Percentiles rank a stretch among this genome's conserved stretches.
Evolutionary conservation across 192 early-diverging fungal genomes (phyloP).

Genomic region (Dimargaris cristalligena): DNA sequence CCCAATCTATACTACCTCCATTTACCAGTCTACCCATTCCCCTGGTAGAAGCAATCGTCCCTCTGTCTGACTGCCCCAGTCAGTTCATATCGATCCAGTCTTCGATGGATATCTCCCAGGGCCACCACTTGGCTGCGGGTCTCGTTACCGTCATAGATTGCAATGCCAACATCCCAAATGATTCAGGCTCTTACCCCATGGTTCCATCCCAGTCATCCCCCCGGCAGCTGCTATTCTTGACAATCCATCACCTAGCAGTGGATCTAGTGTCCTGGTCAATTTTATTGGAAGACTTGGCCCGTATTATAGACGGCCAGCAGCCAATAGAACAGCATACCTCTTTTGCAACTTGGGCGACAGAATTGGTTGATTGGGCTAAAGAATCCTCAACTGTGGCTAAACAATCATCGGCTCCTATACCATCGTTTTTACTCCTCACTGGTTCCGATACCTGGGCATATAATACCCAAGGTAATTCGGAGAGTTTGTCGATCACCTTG

Average conservation of each 20-base stretch:
- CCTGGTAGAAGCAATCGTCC: not conserved
- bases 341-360: conserved; percentile 13
- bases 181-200: not conserved
- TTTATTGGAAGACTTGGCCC: not conserved
- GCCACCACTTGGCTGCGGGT: not conserved
- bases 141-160: not conserved
- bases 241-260: conserved; percentile 1
- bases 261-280: conserved; percentile 5
- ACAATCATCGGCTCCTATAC: not conserved
- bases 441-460: not conserved
- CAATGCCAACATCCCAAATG: not conserved
- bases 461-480: not conserved
- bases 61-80: not conserved
- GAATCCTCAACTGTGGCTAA: not conserved
- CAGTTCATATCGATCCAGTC: not conserved
- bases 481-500: not conserved
- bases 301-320: not conserved
- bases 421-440: not conserved
- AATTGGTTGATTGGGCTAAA: not conserved
- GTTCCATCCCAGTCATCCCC: not conserved
- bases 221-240: not conserved
- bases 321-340: conserved; percentile 12
- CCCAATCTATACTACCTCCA: not conserved
- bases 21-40: not conserved
- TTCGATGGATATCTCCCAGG: not conserved